Conservation (phyloP, 2,329 filamentous ascomycete genomes). For the Capronia epimyces region DNA sequence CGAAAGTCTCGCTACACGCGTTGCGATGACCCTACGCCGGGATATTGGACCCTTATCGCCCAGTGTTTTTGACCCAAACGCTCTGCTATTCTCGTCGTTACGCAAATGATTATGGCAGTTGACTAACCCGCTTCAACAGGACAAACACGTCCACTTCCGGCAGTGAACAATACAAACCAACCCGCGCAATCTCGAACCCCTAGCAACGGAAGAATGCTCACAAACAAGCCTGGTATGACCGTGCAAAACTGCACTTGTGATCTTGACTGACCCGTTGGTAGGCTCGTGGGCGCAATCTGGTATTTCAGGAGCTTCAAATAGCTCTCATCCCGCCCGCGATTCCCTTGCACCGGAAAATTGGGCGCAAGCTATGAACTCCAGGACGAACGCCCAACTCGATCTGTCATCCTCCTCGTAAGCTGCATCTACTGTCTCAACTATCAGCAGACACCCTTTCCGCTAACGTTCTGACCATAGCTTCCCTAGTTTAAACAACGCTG, state of each 20-base stretch:
- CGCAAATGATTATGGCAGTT: background rate
- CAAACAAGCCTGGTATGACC: constrained; percentile 24
- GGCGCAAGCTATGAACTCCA: constrained; percentile 28
- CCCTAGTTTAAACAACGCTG: constrained; percentile 26
- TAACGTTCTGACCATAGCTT: constrained; percentile 15
- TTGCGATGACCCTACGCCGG: too few species aligned
- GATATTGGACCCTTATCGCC: background rate
- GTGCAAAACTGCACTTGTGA: background rate
- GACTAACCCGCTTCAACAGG: constrained; percentile 15
- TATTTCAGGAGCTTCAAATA: constrained; percentile 9
- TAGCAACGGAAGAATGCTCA: constrained; percentile 21
- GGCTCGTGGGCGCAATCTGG: constrained; percentile 25
- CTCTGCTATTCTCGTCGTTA: too few species aligned
- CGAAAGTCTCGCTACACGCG: too few species aligned
- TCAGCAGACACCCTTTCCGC: background rate
- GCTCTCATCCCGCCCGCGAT: constrained; percentile 20
- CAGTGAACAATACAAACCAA: constrained; percentile 24
- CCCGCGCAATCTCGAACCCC: constrained; percentile 22
- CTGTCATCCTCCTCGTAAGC: constrained; percentile 27
- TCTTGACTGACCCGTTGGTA: constrained; percentile 4
- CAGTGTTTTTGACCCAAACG: too few species aligned
- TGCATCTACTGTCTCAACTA: background rate
- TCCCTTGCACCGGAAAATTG: constrained; percentile 24
- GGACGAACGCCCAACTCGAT: constrained; percentile 25
- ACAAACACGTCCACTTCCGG: constrained; percentile 23